A percentile compares a stretch with the other conserved stretches of the same genome.
phyloP scores from a whole-genome alignment of 2,329 filamentous ascomycete genomes.

The Stromatinia cepivora region DNA sequence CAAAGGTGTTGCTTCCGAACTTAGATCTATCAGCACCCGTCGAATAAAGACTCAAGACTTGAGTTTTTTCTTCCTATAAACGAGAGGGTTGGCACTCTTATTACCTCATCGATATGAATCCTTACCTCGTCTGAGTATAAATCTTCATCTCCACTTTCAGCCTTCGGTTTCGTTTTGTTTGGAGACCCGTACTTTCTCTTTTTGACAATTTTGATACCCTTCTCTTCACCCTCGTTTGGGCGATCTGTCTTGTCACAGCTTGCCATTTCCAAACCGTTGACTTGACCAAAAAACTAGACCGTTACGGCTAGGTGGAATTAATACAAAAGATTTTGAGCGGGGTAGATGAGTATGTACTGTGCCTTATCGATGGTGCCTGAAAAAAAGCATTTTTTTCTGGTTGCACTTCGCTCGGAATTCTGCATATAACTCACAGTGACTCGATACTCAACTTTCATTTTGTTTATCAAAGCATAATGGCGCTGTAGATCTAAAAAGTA shows the following conservation, averaged over 20 bases:
- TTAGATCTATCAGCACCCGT: background rate
- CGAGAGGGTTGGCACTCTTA: background rate
- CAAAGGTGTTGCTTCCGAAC: accelerated
- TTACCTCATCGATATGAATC: background rate
- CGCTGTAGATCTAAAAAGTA: background rate
- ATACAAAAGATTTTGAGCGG: background rate
- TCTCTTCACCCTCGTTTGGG: background rate
- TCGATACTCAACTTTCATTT: background rate
- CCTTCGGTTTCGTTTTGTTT: background rate
- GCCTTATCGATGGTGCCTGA: background rate
- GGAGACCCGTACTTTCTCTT: background rate
- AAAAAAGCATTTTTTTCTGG: background rate
- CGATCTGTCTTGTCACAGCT: background rate
- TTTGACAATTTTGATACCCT: background rate
- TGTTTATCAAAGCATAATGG: background rate
- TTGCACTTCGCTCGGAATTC: background rate
- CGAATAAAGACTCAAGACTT: background rate
- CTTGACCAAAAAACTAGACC: background rate
- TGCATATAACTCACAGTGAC: background rate
- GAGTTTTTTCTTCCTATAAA: background rate
- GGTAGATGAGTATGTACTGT: background rate
- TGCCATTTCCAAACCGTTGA: background rate
- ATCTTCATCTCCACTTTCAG: background rate
- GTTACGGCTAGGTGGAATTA: too few species aligned
- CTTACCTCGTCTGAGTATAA: background rate